Conservation (phyloP, 148 eudicot genomes). For the Euryodendron excelsum region DNA sequence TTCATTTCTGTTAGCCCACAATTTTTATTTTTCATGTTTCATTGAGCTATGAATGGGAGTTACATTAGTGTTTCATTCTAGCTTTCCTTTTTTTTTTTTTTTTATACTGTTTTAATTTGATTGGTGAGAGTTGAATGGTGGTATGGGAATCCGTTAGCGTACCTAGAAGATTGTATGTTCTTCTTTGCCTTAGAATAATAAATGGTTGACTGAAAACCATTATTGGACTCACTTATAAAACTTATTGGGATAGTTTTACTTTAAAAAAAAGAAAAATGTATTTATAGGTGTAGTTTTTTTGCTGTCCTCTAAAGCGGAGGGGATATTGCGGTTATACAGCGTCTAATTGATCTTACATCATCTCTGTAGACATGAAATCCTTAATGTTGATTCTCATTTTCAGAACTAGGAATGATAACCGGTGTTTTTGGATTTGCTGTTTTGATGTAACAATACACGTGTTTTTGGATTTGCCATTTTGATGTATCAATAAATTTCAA, state of each 20-base stretch:
- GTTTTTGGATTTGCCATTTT: background rate
- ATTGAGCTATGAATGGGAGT: background rate
- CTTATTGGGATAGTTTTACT: no score
- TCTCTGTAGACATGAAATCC: background rate
- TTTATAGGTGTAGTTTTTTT: background rate
- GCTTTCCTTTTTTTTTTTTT: background rate
- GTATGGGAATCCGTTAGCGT: background rate
- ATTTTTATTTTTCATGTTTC: background rate
- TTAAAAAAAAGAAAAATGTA: no score
- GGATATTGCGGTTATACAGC: background rate
- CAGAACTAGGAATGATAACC: background rate
- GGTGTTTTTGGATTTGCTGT: background rate
- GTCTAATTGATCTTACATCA: background rate
- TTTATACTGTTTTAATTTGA: background rate
- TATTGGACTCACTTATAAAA: background rate
- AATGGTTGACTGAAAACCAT: background rate
- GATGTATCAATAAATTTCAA: background rate
- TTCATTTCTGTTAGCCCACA: background rate
- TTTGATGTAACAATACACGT: no score
- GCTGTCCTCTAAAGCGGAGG: background rate
- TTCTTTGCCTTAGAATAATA: background rate
- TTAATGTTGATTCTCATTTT: background rate
- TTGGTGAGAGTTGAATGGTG: background rate
- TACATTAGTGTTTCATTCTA: background rate
- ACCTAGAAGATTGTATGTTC: background rate